These are phyloP conservation scores for Mucor racemosus DNA, from an alignment of 371 early-diverging fungal species.

Conservation along the genomic window DNA sequence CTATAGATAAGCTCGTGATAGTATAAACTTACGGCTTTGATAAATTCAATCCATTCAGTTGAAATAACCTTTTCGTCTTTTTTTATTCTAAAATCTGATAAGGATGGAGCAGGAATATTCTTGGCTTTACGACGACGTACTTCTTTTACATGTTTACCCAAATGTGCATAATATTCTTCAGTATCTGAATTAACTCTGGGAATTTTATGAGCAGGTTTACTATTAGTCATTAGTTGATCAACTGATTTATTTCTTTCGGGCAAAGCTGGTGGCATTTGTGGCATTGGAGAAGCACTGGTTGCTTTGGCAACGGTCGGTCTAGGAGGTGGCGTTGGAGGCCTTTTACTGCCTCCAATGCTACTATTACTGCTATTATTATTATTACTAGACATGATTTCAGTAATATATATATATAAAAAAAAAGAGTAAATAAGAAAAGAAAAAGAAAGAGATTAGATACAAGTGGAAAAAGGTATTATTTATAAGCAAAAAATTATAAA, in stretches of 20 bases:
- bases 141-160: conserved; percentile 42
- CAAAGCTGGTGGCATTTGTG: not conserved
- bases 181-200: not conserved
- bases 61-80: conserved; percentile 15
- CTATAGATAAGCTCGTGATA: not conserved
- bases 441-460: not conserved
- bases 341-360: not conserved
- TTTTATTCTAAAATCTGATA: conserved; percentile 22
- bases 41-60: conserved; percentile 32
- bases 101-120: conserved; percentile 17
- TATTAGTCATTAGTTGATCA: conserved; percentile 1
- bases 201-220: not conserved
- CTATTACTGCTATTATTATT: not conserved
- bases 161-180: conserved; percentile 28
- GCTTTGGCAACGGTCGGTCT: not conserved
- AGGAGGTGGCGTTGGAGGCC: not conserved
- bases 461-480: not conserved
- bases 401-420: not conserved
- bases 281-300: not conserved
- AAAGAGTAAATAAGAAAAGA: not conserved
- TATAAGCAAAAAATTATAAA: not conserved
- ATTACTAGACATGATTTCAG: not conserved
- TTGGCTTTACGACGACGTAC: conserved; percentile 22
- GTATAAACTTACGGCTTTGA: conserved; percentile 28
- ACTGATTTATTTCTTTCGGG: conserved; percentile 13